phyloP scores from a whole-genome alignment of 139 green algal genomes.

The Desmodesmus armatus region DNA sequence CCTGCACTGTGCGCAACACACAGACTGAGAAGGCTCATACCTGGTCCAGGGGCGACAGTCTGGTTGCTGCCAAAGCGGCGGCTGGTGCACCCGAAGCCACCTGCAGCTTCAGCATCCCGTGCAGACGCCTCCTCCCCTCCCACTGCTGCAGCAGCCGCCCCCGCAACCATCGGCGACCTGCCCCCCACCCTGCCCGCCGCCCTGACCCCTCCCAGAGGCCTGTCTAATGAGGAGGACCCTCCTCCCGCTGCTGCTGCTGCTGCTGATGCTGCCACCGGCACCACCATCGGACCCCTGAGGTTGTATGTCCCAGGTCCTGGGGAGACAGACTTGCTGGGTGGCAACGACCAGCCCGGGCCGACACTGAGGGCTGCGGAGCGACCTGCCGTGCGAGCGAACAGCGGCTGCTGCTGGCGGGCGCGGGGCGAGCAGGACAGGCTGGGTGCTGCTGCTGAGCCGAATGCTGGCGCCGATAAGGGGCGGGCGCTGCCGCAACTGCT shows the following conservation, averaged over 20 bases:
- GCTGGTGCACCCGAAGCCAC: conserved; percentile 5
- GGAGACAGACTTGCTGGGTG: neutral
- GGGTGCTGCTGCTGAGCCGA: neutral
- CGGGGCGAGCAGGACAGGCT: no score
- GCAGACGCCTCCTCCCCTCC: neutral
- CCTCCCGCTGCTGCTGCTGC: conserved; percentile 2
- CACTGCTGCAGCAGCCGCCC: neutral
- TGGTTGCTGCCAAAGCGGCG: neutral
- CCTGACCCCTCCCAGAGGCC: no score
- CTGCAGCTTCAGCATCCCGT: neutral
- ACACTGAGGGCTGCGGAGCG: neutral
- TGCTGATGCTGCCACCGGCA: neutral
- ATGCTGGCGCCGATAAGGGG: neutral
- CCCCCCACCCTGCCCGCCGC: no score
- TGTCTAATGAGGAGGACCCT: no score
- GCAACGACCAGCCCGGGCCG: neutral
- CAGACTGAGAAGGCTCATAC: no score
- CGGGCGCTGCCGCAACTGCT: neutral
- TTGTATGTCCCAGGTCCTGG: neutral
- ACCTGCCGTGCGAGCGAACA: neutral
- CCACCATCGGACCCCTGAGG: neutral
- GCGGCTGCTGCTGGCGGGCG: neutral
- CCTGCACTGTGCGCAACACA: no score
- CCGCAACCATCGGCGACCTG: neutral
- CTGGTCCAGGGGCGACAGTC: neutral